Evolutionary conservation across 2,329 filamentous ascomycete species (phyloP).

Genomic region (Hansfordia pulvinata): DNA sequence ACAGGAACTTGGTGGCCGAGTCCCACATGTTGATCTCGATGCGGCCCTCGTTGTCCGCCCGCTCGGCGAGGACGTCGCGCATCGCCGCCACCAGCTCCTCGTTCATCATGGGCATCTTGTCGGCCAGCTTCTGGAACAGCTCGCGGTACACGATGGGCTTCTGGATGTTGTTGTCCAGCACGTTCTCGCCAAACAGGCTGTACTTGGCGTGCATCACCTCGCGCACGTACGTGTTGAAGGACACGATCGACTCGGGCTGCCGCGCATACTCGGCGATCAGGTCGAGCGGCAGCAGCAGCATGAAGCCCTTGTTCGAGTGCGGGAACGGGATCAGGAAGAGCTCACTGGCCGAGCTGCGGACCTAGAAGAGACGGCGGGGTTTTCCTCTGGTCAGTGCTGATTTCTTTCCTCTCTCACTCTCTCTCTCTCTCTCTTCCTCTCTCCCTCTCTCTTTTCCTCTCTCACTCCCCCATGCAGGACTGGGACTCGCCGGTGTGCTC

Average conservation of each 20-base stretch:
- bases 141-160: conserved; percentile 4
- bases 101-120: conserved; percentile 5
- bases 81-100: conserved; percentile 3
- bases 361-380: too few relatives aligned
- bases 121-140: conserved; percentile 4
- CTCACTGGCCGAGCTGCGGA: neutral
- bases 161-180: conserved; percentile 2
- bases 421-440: too few relatives aligned
- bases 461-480: neutral
- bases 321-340: conserved; percentile 1
- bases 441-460: too few relatives aligned
- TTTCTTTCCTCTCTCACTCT: too few relatives aligned
- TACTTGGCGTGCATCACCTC: conserved; percentile 1
- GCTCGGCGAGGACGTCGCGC: conserved; percentile 1
- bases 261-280: conserved; percentile 1
- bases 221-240: conserved; percentile 1
- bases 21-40: conserved; percentile 7
- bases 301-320: conserved; percentile 1
- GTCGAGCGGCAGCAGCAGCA: conserved; percentile 1
- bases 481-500: too few relatives aligned
- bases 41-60: conserved; percentile 3
- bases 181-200: conserved; percentile 1
- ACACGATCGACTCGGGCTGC: neutral
- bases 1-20: conserved; percentile 5
- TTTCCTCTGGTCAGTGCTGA: too few relatives aligned